Percentiles rank a stretch among this genome's conserved stretches.
Evolutionary conservation across 129 eudicot genomes (phyloP).

Genomic region (Flaveria robusta): DNA sequence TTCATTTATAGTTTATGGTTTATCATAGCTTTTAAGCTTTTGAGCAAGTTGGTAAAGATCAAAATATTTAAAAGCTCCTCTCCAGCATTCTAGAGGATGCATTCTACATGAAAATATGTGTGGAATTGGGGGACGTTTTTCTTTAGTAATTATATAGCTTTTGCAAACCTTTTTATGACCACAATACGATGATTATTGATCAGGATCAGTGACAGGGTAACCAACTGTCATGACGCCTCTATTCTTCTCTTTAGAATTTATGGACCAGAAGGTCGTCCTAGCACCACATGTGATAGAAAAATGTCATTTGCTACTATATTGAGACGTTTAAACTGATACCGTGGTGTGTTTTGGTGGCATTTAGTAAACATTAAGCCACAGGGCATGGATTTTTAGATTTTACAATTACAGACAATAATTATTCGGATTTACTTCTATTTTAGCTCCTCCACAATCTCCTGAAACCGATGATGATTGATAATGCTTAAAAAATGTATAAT

Average conservation of each 20-base stretch:
- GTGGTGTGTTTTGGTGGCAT: constrained; percentile 24
- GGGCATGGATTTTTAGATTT: constrained; percentile 27
- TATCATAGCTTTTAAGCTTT: no score
- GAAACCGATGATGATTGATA: neutral
- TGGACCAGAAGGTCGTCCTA: neutral
- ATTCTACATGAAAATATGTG: no score
- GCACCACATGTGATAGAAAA: constrained; percentile 4
- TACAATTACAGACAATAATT: constrained; percentile 14
- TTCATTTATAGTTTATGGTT: no score
- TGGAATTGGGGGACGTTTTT: no score
- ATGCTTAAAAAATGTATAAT: neutral
- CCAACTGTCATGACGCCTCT: constrained; percentile 2
- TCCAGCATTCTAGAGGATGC: no score
- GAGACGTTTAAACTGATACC: constrained; percentile 5
- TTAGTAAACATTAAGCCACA: constrained; percentile 26
- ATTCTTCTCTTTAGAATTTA: neutral
- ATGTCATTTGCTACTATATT: constrained; percentile 14
- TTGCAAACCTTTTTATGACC: no score
- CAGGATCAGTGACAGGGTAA: constrained; percentile 7
- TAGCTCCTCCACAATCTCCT: neutral
- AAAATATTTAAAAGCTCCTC: no score
- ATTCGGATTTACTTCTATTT: constrained; percentile 1
- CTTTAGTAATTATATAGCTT: no score
- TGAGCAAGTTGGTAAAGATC: no score
- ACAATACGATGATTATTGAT: constrained; percentile 14